phyloP scores from a whole-genome alignment of 108 stramenopile genomes.

The Skeletonema menzelii region DNA sequence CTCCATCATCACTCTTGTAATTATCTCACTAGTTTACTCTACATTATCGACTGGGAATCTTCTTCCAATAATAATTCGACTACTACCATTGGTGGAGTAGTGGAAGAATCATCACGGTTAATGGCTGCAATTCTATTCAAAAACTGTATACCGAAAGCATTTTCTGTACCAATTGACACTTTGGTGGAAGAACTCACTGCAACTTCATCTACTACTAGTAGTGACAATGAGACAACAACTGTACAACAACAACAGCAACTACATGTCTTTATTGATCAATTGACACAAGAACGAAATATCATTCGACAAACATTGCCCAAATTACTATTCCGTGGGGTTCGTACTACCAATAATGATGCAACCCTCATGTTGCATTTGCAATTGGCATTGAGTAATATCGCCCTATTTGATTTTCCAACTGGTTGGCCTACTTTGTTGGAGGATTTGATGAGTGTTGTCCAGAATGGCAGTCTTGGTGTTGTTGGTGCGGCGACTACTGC shows the following conservation, averaged over 20 bases:
- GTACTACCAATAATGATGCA: background rate
- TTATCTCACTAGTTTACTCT: slow-evolving; percentile 3
- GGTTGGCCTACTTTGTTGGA: slow-evolving; percentile 29
- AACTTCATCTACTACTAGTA: background rate
- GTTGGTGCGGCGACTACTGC: too few relatives aligned
- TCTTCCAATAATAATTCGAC: background rate
- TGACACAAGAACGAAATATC: background rate
- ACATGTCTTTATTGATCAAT: background rate
- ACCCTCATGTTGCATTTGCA: slow-evolving; percentile 15
- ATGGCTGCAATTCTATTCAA: slow-evolving; percentile 35
- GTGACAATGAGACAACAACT: background rate
- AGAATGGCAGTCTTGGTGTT: background rate
- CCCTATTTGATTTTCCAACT: slow-evolving; percentile 29
- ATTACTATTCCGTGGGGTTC: background rate
- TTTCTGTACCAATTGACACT: background rate
- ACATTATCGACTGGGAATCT: slow-evolving; percentile 6
- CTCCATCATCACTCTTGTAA: background rate
- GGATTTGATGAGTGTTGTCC: slow-evolving; percentile 20
- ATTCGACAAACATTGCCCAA: background rate
- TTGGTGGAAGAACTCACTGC: background rate
- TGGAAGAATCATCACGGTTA: slow-evolving; percentile 3
- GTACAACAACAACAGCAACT: too few relatives aligned
- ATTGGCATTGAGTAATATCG: slow-evolving; percentile 21
- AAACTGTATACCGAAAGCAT: slow-evolving; percentile 20
- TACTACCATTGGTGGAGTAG: background rate